A percentile compares a stretch with the other conserved stretches of the same genome.
phyloP scores from a whole-genome alignment of 345 rosid species.

The Triadica sebifera region DNA sequence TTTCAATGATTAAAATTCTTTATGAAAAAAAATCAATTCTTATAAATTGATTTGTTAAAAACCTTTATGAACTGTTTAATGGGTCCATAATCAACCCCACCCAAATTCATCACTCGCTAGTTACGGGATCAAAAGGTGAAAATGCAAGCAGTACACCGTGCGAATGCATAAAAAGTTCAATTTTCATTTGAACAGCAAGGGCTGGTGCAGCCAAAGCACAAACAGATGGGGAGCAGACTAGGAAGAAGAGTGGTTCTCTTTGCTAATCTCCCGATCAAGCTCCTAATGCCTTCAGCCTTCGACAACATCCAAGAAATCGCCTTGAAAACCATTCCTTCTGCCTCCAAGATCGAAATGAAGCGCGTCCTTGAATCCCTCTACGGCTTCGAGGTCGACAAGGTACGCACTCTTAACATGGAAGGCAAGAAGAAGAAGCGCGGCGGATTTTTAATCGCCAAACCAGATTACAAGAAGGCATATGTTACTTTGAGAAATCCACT shows the following conservation, averaged over 20 bases:
- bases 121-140: too few species aligned
- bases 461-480: conserved; percentile 93
- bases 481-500: conserved; percentile 60
- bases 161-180: too few species aligned
- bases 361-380: conserved; percentile 88
- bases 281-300: conserved; percentile 59
- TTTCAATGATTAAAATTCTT: too few species aligned
- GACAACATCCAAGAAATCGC: conserved; percentile 69
- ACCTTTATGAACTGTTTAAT: too few species aligned
- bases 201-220: neutral
- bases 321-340: conserved; percentile 77
- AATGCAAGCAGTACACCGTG: too few species aligned
- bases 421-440: conserved; percentile 90
- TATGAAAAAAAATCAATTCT: too few species aligned
- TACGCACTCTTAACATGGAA: conserved; percentile 89
- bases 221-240: conserved; percentile 63
- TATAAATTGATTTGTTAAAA: too few species aligned
- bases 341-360: conserved; percentile 92
- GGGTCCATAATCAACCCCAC: too few species aligned
- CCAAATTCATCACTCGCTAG: too few species aligned
- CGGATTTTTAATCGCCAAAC: conserved; percentile 68
- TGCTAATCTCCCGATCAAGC: conserved; percentile 81
- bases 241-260: conserved; percentile 79
- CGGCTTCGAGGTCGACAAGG: conserved; percentile 83
- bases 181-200: too few species aligned